A percentile compares a stretch with the other conserved stretches of the same genome.
These are phyloP conservation scores for Hyphopichia homilentoma DNA, from an alignment of 805 yeast species.

Conservation along the genomic window DNA sequence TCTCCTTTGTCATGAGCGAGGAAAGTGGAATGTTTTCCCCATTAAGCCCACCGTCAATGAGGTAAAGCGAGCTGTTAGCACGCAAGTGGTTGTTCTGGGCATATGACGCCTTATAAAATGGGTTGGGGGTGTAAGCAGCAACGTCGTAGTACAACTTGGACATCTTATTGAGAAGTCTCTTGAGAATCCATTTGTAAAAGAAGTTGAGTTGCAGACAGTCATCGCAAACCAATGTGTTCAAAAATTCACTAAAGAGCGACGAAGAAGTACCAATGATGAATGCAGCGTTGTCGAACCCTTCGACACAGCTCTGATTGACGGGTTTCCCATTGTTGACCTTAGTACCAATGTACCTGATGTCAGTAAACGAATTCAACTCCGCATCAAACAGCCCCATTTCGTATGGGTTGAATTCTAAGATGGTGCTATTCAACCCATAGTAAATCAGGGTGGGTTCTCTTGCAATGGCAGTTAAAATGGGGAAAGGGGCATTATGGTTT, in stretches of 20 bases:
- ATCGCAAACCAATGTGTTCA: conserved; percentile 32
- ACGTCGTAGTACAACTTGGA: conserved; percentile 25
- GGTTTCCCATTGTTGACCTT: conserved; percentile 29
- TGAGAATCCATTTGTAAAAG: conserved; percentile 22
- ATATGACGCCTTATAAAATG: conserved; percentile 28
- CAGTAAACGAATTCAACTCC: conserved; percentile 35
- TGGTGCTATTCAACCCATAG: conserved; percentile 33
- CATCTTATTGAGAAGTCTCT: conserved; percentile 20
- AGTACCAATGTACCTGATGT: conserved; percentile 35
- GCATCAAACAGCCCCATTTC: conserved; percentile 42
- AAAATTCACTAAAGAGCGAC: conserved; percentile 34
- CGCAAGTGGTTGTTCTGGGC: conserved; percentile 25
- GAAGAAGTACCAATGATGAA: conserved; percentile 38
- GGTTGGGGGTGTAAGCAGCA: conserved; percentile 35
- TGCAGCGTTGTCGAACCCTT: conserved; percentile 39
- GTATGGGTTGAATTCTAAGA: conserved; percentile 38
- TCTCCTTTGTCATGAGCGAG: conserved; percentile 27
- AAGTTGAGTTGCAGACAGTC: conserved; percentile 22
- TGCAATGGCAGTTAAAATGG: conserved; percentile 33
- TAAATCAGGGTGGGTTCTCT: conserved; percentile 28
- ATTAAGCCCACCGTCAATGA: conserved; percentile 39
- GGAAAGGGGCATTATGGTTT: conserved; percentile 40
- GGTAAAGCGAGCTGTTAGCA: conserved; percentile 26
- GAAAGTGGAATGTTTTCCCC: conserved; percentile 35
- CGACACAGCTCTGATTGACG: conserved; percentile 19